Conservation (phyloP, 768 basidiomycete species). For the Pulveroboletus sp. region DNA sequence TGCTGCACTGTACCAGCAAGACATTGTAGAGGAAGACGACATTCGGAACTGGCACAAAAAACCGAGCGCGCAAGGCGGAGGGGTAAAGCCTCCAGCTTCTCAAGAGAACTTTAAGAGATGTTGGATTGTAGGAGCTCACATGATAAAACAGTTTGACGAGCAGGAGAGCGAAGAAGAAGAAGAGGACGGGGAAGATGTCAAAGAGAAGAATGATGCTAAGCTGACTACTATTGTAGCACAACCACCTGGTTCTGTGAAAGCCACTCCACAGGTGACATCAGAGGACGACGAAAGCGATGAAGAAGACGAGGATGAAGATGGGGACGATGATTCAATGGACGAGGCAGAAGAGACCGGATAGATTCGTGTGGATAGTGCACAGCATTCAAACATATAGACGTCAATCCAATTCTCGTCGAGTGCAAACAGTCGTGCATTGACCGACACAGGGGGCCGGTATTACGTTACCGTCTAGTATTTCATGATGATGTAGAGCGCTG, state of each 20-base stretch:
- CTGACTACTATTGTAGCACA: not conserved
- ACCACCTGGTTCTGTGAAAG: not conserved
- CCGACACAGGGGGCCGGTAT: not conserved
- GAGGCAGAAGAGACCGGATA: constrained; percentile 16
- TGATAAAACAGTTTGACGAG: constrained; percentile 79
- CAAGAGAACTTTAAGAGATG: constrained; percentile 59
- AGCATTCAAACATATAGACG: not conserved
- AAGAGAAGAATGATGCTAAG: not conserved
- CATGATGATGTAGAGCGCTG: constrained; percentile 77
- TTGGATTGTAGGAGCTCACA: constrained; percentile 64
- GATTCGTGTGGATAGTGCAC: constrained; percentile 6
- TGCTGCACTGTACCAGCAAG: constrained; percentile 83
- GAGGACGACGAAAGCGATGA: constrained; percentile 7
- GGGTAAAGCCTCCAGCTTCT: constrained; percentile 34
- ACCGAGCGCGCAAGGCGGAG: constrained; percentile 50
- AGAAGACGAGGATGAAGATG: constrained; percentile 1
- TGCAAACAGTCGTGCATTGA: not conserved
- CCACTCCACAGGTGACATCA: not conserved
- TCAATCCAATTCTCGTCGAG: not conserved
- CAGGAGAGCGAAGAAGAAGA: constrained; percentile 57
- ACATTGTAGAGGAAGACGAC: constrained; percentile 86
- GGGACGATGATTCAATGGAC: constrained; percentile 3
- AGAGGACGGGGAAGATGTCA: constrained; percentile 1
- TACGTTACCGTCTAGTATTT: constrained; percentile 47
- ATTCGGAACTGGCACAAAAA: constrained; percentile 81